Evolutionary conservation across 148 eudicot species (phyloP), one percentile per base, ranked within the genome.

Genomic region (Chenopodium quinoa): DNA sequence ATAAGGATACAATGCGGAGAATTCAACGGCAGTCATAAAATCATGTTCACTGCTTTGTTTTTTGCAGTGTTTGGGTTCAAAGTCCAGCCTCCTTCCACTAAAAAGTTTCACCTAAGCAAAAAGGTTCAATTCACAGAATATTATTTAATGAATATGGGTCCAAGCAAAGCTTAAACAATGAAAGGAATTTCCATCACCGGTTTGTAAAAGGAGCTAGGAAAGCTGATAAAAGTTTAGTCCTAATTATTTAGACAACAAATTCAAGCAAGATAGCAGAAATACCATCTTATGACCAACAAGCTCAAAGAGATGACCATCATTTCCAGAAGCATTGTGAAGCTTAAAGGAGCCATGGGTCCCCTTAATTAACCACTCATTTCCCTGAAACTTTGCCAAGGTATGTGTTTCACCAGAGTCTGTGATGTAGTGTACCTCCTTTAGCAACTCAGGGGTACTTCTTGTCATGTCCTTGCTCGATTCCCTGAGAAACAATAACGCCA

Each of bases 21-120:
- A 93, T 82, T 90, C 97, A 73, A 94, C 90, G 25, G 91, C 90
- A 23, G 98, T 94, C 62, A 94, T 78, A 31, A 88, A 89, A 79
- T 92, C 91, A 19, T 79, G 71, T 34, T 90, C 95, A 23, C 56
- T 86, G 85, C 84, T 86, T 40, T 78, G 84, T 71, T 88, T 86
- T 72, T 77, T 87, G 47, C 89, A 87, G 46, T 88, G 89, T 82
- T 75, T 90, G 56, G 82, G 79, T 75, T 97, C 98, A 81, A 87
- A 94, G 6, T 91, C 98, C 77, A 97, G 86, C 87, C 86, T 97
- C 83, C 92, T 89, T 77, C 98, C 98, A 65, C 88, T 79, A 84
- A 84, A 90, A 60, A 92, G 88, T 81, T 89, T 89, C 80, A 97
- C 93, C 99, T 96, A 83, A 50, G 25, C 27, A 71, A 40, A 71